These are phyloP conservation scores for Periglandula ipomoeae DNA, from an alignment of 2,329 filamentous ascomycete species.

Conservation along the genomic window DNA sequence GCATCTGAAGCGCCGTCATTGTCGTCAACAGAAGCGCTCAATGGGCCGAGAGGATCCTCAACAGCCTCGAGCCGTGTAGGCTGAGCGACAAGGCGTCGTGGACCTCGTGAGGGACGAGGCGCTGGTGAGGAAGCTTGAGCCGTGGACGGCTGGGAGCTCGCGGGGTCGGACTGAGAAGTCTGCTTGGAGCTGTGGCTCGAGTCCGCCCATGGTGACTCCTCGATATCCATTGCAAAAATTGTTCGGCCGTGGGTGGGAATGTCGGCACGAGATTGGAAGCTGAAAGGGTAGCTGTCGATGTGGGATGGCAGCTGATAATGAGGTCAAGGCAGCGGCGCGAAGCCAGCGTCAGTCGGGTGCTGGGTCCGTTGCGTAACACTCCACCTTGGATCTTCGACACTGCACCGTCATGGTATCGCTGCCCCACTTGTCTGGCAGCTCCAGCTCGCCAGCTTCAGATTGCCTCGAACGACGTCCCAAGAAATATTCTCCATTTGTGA, in stretches of 20 bases:
- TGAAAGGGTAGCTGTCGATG: background rate
- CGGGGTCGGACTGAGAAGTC: constrained; percentile 23
- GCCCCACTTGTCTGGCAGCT: constrained; percentile 3
- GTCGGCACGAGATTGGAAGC: background rate
- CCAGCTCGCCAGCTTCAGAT: background rate
- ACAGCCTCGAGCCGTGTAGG: constrained; percentile 71
- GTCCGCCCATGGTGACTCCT: constrained; percentile 47
- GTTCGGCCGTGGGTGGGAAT: constrained; percentile 1
- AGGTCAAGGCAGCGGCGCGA: constrained; percentile 1
- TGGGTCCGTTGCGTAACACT: constrained; percentile 5
- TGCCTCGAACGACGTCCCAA: no score
- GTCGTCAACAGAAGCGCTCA: constrained; percentile 55
- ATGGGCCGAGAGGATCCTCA: constrained; percentile 66
- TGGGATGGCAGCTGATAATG: background rate
- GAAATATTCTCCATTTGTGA: no score
- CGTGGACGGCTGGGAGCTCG: constrained; percentile 18
- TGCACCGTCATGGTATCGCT: background rate
- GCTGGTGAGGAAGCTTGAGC: constrained; percentile 15
- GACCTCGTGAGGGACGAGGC: constrained; percentile 36
- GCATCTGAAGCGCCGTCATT: constrained; percentile 32
- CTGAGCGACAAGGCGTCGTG: constrained; percentile 61
- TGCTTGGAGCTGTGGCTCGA: constrained; percentile 23
- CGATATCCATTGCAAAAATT: constrained; percentile 34
- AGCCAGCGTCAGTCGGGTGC: constrained; percentile 5
- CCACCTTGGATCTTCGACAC: constrained; percentile 3